A percentile compares a stretch with the other conserved stretches of the same genome.
These are phyloP conservation scores for Beauveria medogensis DNA, from an alignment of 2,329 filamentous ascomycete genomes.

Conservation along the genomic window DNA sequence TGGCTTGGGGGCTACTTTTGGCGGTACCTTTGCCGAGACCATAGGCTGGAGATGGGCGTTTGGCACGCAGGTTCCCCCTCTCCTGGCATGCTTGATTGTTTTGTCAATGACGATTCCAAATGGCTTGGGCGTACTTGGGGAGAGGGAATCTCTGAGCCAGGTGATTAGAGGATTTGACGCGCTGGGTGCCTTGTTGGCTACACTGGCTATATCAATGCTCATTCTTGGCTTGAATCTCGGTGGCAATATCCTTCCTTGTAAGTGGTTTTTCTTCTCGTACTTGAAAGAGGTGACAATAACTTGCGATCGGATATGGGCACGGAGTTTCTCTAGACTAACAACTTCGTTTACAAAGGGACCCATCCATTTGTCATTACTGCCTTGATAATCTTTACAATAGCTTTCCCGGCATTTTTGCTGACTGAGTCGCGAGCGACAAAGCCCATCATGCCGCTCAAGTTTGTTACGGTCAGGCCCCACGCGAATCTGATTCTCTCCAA, in stretches of 20 bases:
- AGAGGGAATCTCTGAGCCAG: slow-evolving; percentile 34
- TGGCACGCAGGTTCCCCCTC: slow-evolving; percentile 48
- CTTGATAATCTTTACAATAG: slow-evolving; percentile 38
- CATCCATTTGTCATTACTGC: slow-evolving; percentile 49
- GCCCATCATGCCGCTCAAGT: slow-evolving; percentile 52
- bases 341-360: slow-evolving; percentile 32
- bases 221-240: slow-evolving; percentile 54
- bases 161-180: slow-evolving; percentile 50
- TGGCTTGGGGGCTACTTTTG: slow-evolving; percentile 57
- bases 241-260: slow-evolving; percentile 53
- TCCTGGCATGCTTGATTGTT: slow-evolving; percentile 38
- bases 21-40: slow-evolving; percentile 60
- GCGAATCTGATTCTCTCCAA: slow-evolving; percentile 51
- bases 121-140: slow-evolving; percentile 42
- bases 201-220: slow-evolving; percentile 44
- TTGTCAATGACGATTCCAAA: slow-evolving; percentile 40
- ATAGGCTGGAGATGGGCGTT: slow-evolving; percentile 71
- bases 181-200: slow-evolving; percentile 45
- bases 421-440: slow-evolving; percentile 41
- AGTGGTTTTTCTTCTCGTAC: slow-evolving; percentile 17
- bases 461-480: slow-evolving; percentile 41
- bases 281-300: neutral
- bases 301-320: neutral
- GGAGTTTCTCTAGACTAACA: slow-evolving; percentile 1
- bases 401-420: slow-evolving; percentile 43